A percentile compares a stretch with the other conserved stretches of the same genome.
These are phyloP conservation scores for Theileria orientalis DNA, from an alignment of 169 alveolate species.

Conservation along the genomic window DNA sequence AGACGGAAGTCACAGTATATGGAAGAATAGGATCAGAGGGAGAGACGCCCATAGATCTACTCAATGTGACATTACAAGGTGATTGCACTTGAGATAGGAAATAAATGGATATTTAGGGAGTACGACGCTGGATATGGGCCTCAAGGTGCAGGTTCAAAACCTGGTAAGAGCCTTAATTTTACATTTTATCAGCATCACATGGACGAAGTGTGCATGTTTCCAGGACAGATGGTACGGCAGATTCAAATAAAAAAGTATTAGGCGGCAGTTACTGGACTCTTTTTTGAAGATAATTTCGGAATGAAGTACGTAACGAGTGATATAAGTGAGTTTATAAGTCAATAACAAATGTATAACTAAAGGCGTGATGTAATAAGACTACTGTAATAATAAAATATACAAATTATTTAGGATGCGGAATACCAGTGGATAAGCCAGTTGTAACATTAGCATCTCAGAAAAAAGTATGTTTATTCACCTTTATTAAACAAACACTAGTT, in stretches of 20 bases:
- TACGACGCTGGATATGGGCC: constrained; percentile 42
- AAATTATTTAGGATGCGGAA: constrained; percentile 53
- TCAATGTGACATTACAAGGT: constrained; percentile 64
- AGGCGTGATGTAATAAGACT: too few species aligned
- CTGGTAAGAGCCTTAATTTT: background rate
- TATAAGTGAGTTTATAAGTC: constrained; percentile 18
- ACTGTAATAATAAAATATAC: too few species aligned
- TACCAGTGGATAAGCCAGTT: constrained; percentile 57
- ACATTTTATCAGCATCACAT: constrained; percentile 17
- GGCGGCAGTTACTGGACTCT: constrained; percentile 62
- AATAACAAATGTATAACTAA: background rate
- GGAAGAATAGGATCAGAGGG: constrained; percentile 67
- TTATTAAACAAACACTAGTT: constrained; percentile 17
- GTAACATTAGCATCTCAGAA: constrained; percentile 30
- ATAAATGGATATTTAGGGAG: constrained; percentile 18
- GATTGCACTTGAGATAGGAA: background rate
- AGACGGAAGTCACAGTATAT: constrained; percentile 48
- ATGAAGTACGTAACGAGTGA: constrained; percentile 54
- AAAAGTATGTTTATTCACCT: background rate
- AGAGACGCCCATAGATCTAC: constrained; percentile 35
- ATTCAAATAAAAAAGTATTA: background rate
- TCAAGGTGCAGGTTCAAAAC: constrained; percentile 56
- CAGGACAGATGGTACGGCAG: constrained; percentile 61
- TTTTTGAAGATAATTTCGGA: constrained; percentile 60
- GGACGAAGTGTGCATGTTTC: constrained; percentile 55